Evolutionary conservation across 2,329 filamentous ascomycete genomes (phyloP).

Genomic region (Fusarium tanahbumbuense): DNA sequence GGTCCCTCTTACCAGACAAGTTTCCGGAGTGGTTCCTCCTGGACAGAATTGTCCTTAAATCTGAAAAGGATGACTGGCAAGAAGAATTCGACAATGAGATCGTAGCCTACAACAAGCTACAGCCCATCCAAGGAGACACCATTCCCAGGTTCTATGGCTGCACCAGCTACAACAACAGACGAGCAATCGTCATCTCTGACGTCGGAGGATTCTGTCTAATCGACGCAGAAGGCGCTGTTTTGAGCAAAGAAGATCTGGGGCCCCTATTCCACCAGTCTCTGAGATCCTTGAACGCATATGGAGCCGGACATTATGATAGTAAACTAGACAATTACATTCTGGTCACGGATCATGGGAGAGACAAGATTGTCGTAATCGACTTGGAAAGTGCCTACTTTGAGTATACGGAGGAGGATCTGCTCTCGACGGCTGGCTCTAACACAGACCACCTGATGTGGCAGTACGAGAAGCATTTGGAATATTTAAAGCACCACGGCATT

Average conservation of each 20-base stretch:
- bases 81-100: neutral
- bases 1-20: rapidly evolving
- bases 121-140: neutral
- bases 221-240: neutral
- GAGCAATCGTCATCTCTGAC: neutral
- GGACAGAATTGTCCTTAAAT: neutral
- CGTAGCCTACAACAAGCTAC: neutral
- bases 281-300: neutral
- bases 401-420: rapidly evolving
- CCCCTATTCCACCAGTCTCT: neutral
- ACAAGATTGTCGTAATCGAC: neutral
- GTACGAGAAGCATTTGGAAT: too few relatives aligned
- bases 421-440: too few relatives aligned
- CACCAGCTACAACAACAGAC: neutral
- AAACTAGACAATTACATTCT: neutral
- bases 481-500: neutral
- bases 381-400: rapidly evolving
- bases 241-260: neutral
- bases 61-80: neutral
- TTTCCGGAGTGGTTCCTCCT: neutral
- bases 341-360: neutral
- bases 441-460: too few relatives aligned
- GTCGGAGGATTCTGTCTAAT: neutral
- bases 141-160: neutral
- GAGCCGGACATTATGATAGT: rapidly evolving